These are phyloP conservation scores for Aspergillus jensenii DNA, from an alignment of 2,329 filamentous ascomycete genomes.

Conservation along the genomic window DNA sequence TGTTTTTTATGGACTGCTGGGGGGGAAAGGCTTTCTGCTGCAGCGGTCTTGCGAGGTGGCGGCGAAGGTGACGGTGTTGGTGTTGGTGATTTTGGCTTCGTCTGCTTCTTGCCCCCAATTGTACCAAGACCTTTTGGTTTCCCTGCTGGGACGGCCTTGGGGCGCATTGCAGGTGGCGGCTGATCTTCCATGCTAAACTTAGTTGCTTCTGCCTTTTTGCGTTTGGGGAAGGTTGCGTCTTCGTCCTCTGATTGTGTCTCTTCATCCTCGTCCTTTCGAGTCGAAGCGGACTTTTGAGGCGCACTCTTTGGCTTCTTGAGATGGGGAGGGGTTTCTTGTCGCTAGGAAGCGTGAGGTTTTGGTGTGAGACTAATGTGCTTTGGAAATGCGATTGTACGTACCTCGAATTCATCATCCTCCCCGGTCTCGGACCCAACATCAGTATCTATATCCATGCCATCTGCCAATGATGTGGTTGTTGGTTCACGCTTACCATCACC, in stretches of 20 bases:
- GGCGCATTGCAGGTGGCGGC: background rate
- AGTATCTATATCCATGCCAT: constrained; percentile 16
- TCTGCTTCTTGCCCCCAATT: constrained; percentile 24
- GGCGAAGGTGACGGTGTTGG: background rate
- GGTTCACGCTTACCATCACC: background rate
- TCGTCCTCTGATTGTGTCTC: constrained; percentile 14
- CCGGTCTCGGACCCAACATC: constrained; percentile 28
- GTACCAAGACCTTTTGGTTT: constrained; percentile 18
- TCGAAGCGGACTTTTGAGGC: background rate
- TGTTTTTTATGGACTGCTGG: background rate
- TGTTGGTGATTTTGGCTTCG: background rate
- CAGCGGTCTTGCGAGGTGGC: background rate
- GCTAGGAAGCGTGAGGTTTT: constrained; percentile 23
- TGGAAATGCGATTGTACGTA: constrained; percentile 18
- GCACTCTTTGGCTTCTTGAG: constrained; percentile 19
- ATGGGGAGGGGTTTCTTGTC: constrained; percentile 36
- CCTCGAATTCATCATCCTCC: constrained; percentile 41
- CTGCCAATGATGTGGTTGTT: background rate
- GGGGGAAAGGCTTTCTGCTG: background rate
- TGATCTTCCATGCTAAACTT: background rate
- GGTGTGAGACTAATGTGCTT: background rate
- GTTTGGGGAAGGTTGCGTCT: background rate
- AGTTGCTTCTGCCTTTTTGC: background rate
- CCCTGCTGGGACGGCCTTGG: constrained; percentile 9
- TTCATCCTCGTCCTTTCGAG: constrained; percentile 8